These are phyloP conservation scores for Trametes villosa DNA, from an alignment of 768 basidiomycete genomes.

Conservation along the genomic window DNA sequence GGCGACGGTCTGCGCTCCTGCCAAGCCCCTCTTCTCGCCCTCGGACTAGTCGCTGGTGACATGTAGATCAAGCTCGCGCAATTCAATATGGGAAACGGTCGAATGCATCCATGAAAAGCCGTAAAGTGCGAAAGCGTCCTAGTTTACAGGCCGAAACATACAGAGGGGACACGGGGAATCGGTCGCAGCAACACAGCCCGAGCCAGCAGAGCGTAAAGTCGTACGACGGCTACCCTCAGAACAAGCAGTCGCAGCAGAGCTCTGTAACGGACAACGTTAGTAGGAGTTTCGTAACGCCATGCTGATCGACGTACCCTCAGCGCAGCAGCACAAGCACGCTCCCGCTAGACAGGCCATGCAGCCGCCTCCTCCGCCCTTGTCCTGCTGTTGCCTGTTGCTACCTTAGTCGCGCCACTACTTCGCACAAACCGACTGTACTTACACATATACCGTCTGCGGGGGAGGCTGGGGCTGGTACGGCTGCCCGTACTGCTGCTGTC, in stretches of 20 bases:
- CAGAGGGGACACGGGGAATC: constrained; percentile 7
- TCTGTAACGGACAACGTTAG: constrained; percentile 44
- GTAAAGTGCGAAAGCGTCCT: constrained; percentile 12
- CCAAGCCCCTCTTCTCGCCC: neutral
- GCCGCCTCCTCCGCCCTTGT: constrained; percentile 51
- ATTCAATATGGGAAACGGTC: neutral
- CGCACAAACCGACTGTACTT: constrained; percentile 33
- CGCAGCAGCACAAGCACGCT: constrained; percentile 68
- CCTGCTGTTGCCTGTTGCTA: constrained; percentile 50
- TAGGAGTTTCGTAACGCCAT: neutral
- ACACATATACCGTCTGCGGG: constrained; percentile 86
- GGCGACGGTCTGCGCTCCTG: neutral
- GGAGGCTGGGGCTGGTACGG: constrained; percentile 63
- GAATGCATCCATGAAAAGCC: constrained; percentile 4
- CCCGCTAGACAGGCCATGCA: constrained; percentile 72
- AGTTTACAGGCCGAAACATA: constrained; percentile 18
- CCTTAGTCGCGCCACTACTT: neutral
- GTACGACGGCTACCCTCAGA: constrained; percentile 39
- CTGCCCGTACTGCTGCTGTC: constrained; percentile 40
- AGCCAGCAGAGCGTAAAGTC: constrained; percentile 17
- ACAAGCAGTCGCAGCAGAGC: constrained; percentile 71
- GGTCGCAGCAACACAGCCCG: constrained; percentile 7
- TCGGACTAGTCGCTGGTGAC: neutral
- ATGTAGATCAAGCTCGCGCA: neutral
- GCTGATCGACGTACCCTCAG: constrained; percentile 68